phyloP scores from a whole-genome alignment of 2,329 filamentous ascomycete species.

The Cladosporium sp. region DNA sequence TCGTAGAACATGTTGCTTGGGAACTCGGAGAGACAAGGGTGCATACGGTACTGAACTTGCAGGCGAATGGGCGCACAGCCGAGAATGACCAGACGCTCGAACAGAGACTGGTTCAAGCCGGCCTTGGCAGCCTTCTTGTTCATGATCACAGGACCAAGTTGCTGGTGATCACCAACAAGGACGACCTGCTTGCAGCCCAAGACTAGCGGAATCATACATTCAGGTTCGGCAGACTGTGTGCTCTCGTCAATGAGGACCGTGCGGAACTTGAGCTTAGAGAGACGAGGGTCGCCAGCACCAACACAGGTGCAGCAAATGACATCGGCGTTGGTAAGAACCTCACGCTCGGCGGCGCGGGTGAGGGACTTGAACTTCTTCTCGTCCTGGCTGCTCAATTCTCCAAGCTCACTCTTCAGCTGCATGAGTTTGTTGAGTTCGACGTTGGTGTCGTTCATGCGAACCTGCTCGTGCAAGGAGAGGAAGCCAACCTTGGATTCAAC shows the following conservation, averaged over 20 bases:
- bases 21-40: constrained; percentile 93
- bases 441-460: constrained; percentile 93
- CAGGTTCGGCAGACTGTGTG: constrained; percentile 94
- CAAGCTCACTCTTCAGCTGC: constrained; percentile 85
- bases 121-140: constrained; percentile 99
- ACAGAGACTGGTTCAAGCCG: constrained; percentile 95
- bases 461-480: constrained; percentile 91
- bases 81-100: constrained; percentile 92
- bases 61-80: constrained; percentile 85
- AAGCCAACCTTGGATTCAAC: constrained; percentile 98
- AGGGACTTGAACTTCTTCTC: constrained; percentile 98
- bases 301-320: constrained; percentile 99
- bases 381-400: constrained; percentile 89
- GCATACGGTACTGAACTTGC: constrained; percentile 98
- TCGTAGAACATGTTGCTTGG: constrained; percentile 99
- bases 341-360: constrained; percentile 86
- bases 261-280: constrained; percentile 96
- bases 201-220: constrained; percentile 97
- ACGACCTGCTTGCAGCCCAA: constrained; percentile 98
- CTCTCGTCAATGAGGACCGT: constrained; percentile 98
- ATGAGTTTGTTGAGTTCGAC: constrained; percentile 88
- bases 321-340: constrained; percentile 91
- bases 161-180: constrained; percentile 96
- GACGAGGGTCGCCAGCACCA: constrained; percentile 88
- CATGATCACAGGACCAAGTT: constrained; percentile 98